These are phyloP conservation scores for Plasmopara halstedii DNA, from an alignment of 352 stramenopile species.

Conservation along the genomic window DNA sequence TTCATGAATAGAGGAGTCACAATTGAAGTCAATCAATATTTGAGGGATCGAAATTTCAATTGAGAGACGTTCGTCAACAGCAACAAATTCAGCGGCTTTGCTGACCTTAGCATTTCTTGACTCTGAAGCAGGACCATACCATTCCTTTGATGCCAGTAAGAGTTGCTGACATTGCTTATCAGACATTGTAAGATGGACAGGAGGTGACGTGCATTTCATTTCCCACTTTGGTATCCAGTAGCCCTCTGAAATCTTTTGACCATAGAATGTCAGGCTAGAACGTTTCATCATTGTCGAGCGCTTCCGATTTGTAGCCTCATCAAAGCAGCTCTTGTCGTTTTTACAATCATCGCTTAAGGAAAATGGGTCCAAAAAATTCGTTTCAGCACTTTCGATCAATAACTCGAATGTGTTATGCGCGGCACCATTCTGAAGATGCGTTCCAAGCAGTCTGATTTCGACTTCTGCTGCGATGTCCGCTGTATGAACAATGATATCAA, in stretches of 20 bases:
- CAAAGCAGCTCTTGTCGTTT: neutral
- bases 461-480: slow-evolving; percentile 59
- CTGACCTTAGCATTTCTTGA: neutral
- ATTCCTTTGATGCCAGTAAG: slow-evolving; percentile 48
- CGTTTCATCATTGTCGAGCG: slow-evolving; percentile 53
- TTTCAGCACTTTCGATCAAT: slow-evolving; percentile 44
- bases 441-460: slow-evolving; percentile 41
- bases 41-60: slow-evolving; percentile 59
- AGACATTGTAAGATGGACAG: slow-evolving; percentile 63
- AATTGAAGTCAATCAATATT: slow-evolving; percentile 56
- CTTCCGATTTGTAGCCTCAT: slow-evolving; percentile 17
- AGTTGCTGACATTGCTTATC: slow-evolving; percentile 64
- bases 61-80: slow-evolving; percentile 52
- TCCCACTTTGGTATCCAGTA: slow-evolving; percentile 43
- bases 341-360: neutral
- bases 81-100: slow-evolving; percentile 32
- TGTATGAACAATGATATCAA: slow-evolving; percentile 57
- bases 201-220: slow-evolving; percentile 58
- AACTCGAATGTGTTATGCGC: slow-evolving; percentile 49
- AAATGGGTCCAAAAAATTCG: slow-evolving; percentile 49
- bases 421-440: slow-evolving; percentile 46
- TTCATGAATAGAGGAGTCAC: slow-evolving; percentile 22
- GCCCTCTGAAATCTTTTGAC: slow-evolving; percentile 37
- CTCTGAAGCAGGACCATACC: slow-evolving; percentile 17
- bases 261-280: slow-evolving; percentile 53